Evolutionary conservation across 805 yeast species (phyloP), one percentile per base, ranked within the genome.

Genomic region (Ogataea trehalophila): DNA sequence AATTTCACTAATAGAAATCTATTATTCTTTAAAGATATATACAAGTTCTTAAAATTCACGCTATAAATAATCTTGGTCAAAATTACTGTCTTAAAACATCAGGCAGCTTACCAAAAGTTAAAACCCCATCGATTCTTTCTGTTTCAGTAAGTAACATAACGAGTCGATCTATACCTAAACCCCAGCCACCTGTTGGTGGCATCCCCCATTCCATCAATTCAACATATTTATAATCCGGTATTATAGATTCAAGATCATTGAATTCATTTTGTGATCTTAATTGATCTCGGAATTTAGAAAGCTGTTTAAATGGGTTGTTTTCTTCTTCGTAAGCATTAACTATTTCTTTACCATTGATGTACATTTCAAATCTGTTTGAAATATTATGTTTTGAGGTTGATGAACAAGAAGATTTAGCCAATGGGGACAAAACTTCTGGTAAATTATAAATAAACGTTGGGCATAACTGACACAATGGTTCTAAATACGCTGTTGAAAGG

Each of bases 161-260:
- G 35, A 94, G 65, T 45, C 99, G 67, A 61, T 94, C 99, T 18
- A 94, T 75, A 0, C 99, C 99, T 50, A 95, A 70, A 0, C 99
- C 99, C 87, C 97, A 87, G 0, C 99, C 99, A 2, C 96, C 98
- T 3, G 97, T 92, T 1, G 99, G 99, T 3, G 98, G 97, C 69
- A 94, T 76, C 1, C 96, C 98, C 76, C 84, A 87, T 61, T 88
- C 92, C 91, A 94, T 82, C 15, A 83, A 78, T 39, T 77, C 74
- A 1, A 90, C 79, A 61, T 80, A 94, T 42, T 73, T 73, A 58
- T 77, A 68, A 62, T 94, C 99, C 0, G 95, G 87, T 0, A 84
- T 62, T 35, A 85, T 70, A 5, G 81, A 66, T 50, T 89, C 96
- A 5, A 60, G 56, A 57, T 87, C 95, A 4, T 74, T 66, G 47